Conservation (phyloP, 2,329 filamentous ascomycete species). For the Trichoderma koningiopsis region DNA sequence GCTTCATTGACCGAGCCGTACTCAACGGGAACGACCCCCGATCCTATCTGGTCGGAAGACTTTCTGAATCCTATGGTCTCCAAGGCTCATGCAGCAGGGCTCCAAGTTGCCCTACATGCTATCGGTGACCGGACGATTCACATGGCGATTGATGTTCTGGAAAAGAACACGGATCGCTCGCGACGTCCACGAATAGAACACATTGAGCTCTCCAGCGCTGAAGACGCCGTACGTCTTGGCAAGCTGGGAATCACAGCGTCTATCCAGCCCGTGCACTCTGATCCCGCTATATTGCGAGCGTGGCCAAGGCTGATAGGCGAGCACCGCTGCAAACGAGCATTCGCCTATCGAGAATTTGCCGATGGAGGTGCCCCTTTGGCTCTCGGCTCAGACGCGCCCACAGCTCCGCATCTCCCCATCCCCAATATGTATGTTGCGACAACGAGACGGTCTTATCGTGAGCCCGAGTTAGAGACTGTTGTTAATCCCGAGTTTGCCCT, state of each 20-base stretch:
- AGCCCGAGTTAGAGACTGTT: constrained; percentile 45
- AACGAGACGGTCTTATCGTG: constrained; percentile 56
- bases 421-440: constrained; percentile 62
- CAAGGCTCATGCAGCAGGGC: constrained; percentile 53
- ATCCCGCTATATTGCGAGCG: constrained; percentile 62
- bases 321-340: constrained; percentile 58
- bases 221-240: constrained; percentile 60
- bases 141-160: constrained; percentile 60
- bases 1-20: constrained; percentile 63
- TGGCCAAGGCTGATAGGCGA: constrained; percentile 61
- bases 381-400: constrained; percentile 62
- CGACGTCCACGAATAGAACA: constrained; percentile 66
- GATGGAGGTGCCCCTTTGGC: constrained; percentile 57
- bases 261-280: constrained; percentile 60
- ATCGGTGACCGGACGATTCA: constrained; percentile 63
- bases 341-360: constrained; percentile 64
- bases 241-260: constrained; percentile 61
- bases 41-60: constrained; percentile 57
- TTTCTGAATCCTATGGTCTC: constrained; percentile 57
- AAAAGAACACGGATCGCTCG: constrained; percentile 43
- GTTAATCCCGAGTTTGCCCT: constrained; percentile 58
- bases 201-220: constrained; percentile 58
- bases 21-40: constrained; percentile 47
- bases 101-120: constrained; percentile 66
- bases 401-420: constrained; percentile 57